These are phyloP conservation scores for Corylus americana DNA, from an alignment of 306 rosid genomes.

Conservation along the genomic window DNA sequence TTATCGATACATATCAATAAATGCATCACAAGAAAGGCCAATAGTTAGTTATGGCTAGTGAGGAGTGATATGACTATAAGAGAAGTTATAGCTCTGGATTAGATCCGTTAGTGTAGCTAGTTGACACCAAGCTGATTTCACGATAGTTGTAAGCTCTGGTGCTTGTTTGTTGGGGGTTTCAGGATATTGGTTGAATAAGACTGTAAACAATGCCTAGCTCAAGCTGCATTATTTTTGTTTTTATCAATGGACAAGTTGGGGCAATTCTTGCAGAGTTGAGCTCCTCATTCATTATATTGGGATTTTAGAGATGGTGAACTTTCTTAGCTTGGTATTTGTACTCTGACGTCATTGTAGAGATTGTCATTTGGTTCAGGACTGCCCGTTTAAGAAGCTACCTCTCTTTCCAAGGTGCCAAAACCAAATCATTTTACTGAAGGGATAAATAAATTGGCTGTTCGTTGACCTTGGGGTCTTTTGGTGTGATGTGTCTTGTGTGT, in stretches of 20 bases:
- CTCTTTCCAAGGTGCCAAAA: background rate
- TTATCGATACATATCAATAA: too few species aligned
- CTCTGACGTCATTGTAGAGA: background rate
- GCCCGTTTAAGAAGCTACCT: background rate
- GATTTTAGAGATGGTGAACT: background rate
- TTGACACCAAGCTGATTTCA: background rate
- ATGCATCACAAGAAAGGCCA: too few species aligned
- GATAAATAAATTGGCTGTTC: background rate
- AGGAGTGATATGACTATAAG: background rate
- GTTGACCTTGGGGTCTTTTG: too few species aligned
- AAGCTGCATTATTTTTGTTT: background rate
- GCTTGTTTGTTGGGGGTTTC: background rate
- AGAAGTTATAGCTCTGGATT: background rate
- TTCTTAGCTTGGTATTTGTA: background rate
- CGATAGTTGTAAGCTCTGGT: background rate
- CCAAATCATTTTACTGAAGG: background rate
- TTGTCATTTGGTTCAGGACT: background rate
- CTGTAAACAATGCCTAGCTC: background rate
- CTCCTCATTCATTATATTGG: background rate
- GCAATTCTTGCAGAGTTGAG: background rate
- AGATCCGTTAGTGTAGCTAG: background rate
- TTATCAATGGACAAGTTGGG: background rate
- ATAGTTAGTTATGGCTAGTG: background rate
- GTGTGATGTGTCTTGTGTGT: too few species aligned
- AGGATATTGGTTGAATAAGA: background rate